phyloP scores from a whole-genome alignment of 2,329 filamentous ascomycete genomes.

The Verticillium tricorpus region DNA sequence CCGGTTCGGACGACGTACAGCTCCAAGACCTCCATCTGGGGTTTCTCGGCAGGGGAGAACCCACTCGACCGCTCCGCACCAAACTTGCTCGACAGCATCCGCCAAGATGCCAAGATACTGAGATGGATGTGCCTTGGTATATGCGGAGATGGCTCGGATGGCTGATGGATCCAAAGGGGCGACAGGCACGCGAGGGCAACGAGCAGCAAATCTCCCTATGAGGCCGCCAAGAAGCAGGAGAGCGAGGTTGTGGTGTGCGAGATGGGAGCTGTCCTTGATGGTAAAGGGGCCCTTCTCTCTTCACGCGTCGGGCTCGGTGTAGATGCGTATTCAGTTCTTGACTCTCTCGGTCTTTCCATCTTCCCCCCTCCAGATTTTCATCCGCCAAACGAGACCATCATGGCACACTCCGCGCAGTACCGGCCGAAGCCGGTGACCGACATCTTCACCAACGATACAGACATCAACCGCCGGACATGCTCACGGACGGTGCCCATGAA shows the following conservation, averaged over 20 bases:
- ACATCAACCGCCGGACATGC: conserved; percentile 63
- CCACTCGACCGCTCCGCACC: neutral
- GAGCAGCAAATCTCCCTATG: neutral
- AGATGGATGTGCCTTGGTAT: neutral
- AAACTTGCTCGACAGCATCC: neutral
- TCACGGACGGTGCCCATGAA: conserved; percentile 67
- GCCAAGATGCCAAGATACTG: neutral
- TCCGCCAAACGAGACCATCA: conserved; percentile 1
- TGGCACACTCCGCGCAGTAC: neutral
- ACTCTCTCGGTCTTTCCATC: too few relatives aligned
- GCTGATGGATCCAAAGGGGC: neutral
- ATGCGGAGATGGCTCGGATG: neutral
- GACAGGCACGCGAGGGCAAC: neutral
- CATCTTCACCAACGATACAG: conserved; percentile 61
- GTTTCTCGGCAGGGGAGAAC: neutral
- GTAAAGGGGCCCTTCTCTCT: neutral
- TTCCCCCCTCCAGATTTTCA: too few relatives aligned
- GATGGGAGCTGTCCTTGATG: neutral
- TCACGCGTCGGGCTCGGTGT: neutral
- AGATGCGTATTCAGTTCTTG: neutral
- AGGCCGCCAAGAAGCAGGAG: neutral
- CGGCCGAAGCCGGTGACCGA: conserved; percentile 44
- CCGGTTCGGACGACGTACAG: neutral
- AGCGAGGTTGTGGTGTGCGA: neutral
- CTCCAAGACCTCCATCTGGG: neutral